A percentile compares a stretch with the other conserved stretches of the same genome.
phyloP scores from a whole-genome alignment of 495 filamentous ascomycete genomes.

The Lasiosphaeria miniovina region DNA sequence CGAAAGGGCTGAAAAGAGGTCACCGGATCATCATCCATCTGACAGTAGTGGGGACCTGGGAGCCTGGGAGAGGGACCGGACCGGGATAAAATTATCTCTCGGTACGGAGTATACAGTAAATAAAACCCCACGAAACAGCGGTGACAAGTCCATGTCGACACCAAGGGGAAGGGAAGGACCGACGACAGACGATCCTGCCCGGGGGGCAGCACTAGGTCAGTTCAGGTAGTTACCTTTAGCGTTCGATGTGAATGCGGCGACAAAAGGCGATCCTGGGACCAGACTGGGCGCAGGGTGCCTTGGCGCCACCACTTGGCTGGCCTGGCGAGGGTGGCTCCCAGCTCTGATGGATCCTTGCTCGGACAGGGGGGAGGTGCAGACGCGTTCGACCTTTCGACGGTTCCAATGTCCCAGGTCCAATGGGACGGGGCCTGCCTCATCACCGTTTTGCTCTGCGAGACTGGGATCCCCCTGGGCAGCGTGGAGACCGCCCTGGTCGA shows the following conservation, averaged over 20 bases:
- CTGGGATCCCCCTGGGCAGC: background rate
- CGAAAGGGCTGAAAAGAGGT: slow-evolving; percentile 33
- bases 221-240: slow-evolving; percentile 27
- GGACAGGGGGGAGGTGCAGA: slow-evolving; percentile 15
- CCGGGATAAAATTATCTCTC: slow-evolving; percentile 25
- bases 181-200: slow-evolving; percentile 27
- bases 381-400: slow-evolving; percentile 4
- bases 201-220: slow-evolving; percentile 26
- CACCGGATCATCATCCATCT: slow-evolving; percentile 40
- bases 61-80: slow-evolving; percentile 12
- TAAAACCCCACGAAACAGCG: slow-evolving; percentile 30
- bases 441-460: slow-evolving; percentile 24
- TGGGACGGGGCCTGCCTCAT: background rate
- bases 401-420: slow-evolving; percentile 5
- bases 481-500: too few relatives aligned
- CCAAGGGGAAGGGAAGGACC: slow-evolving; percentile 7
- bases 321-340: slow-evolving; percentile 17
- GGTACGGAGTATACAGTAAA: slow-evolving; percentile 5
- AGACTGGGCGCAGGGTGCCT: slow-evolving; percentile 13
- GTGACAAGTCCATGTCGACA: slow-evolving; percentile 29
- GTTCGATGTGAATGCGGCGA: slow-evolving; percentile 26
- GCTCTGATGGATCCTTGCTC: slow-evolving; percentile 18
- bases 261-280: slow-evolving; percentile 13
- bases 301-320: slow-evolving; percentile 15
- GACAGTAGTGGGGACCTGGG: slow-evolving; percentile 30